Evolutionary conservation across 2,329 filamentous ascomycete species (phyloP).

Genomic region (Helminthosporium solani): DNA sequence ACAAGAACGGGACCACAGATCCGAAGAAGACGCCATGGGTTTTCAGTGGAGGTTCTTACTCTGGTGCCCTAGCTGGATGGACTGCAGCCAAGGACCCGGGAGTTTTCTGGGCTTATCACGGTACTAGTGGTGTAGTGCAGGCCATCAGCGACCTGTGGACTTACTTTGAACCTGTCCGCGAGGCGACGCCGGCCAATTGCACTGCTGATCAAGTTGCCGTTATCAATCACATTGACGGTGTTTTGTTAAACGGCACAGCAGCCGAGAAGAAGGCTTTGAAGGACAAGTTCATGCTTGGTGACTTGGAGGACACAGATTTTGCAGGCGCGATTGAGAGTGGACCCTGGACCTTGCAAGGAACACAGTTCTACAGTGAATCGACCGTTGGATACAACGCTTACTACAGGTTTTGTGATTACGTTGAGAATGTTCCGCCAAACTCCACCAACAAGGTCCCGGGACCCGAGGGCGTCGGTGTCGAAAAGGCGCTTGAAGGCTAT

Average conservation of each 20-base stretch:
- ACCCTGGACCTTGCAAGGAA: conserved; percentile 1
- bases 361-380: conserved; percentile 1
- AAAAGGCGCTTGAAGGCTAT: background rate
- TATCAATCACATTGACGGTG: conserved; percentile 1
- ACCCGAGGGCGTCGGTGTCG: background rate
- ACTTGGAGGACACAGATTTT: background rate
- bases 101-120: conserved; percentile 2
- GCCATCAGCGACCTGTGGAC: conserved; percentile 1
- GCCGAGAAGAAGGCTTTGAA: background rate
- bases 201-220: background rate
- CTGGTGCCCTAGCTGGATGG: conserved; percentile 2
- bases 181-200: conserved; percentile 3
- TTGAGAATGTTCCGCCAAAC: background rate
- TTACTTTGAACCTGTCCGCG: conserved; percentile 1
- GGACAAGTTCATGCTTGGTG: background rate
- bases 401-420: conserved; percentile 1
- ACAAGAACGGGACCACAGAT: background rate
- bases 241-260: background rate
- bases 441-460: background rate
- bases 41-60: conserved; percentile 1
- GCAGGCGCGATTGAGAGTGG: background rate
- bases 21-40: conserved; percentile 2
- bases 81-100: background rate
- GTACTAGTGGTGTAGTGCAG: background rate
- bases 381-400: background rate